These are phyloP conservation scores for Coemansia umbellata DNA, from an alignment of 192 early-diverging fungal species.

Conservation along the genomic window DNA sequence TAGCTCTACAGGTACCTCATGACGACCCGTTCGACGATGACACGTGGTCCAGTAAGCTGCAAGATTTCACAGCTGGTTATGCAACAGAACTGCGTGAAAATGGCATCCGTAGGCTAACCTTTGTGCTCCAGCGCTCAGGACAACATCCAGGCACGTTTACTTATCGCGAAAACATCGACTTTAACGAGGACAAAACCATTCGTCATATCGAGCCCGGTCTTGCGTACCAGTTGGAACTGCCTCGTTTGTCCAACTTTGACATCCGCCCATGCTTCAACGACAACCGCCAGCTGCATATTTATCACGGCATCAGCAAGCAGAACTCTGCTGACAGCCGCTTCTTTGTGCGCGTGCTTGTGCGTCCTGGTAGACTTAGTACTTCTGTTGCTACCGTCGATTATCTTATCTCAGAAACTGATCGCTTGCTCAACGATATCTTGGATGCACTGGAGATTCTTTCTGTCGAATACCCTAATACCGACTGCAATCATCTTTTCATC, in stretches of 20 bases:
- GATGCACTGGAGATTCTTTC: conserved; percentile 94
- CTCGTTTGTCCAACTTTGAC: conserved; percentile 89
- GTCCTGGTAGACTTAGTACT: conserved; percentile 80
- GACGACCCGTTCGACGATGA: conserved; percentile 65
- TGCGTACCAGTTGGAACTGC: conserved; percentile 95
- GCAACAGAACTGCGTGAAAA: conserved; percentile 64
- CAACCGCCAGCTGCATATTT: conserved; percentile 94
- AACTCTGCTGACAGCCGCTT: conserved; percentile 93
- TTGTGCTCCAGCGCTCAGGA: conserved; percentile 78
- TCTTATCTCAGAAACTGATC: conserved; percentile 90
- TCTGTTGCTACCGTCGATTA: conserved; percentile 88
- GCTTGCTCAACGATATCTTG: conserved; percentile 89
- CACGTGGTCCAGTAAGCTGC: conserved; percentile 61
- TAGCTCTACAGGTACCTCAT: conserved; percentile 68
- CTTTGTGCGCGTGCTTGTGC: conserved; percentile 96
- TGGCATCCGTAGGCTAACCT: conserved; percentile 84
- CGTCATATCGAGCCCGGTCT: conserved; percentile 98
- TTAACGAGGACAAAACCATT: conserved; percentile 88
- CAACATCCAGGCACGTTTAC: conserved; percentile 93
- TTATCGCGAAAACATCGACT: conserved; percentile 85
- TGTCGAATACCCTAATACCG: conserved; percentile 87
- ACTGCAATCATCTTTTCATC: conserved; percentile 98
- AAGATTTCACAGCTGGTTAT: conserved; percentile 58
- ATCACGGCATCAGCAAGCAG: conserved; percentile 92
- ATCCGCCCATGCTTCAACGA: conserved; percentile 93